Conservation (phyloP, 441 rosid genomes). For the Populus hybrid region DNA sequence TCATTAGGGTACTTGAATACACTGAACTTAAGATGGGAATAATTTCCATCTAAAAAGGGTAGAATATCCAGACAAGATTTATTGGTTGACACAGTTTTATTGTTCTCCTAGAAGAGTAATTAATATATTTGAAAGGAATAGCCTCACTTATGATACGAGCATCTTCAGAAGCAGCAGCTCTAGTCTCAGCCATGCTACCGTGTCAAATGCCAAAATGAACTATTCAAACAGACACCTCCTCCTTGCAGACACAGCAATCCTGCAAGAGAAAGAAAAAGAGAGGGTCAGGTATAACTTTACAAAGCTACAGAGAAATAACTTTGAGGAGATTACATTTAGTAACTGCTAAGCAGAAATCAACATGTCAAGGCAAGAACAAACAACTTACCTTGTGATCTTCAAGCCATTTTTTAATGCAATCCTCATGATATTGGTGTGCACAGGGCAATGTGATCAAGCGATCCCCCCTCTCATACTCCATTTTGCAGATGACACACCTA, state of each 20-base stretch:
- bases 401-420: conserved; percentile 2
- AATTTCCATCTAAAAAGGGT: not conserved
- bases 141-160: not conserved
- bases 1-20: not conserved
- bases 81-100: not conserved
- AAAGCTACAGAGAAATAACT: not conserved
- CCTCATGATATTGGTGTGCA: conserved; percentile 11
- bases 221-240: conserved; percentile 3
- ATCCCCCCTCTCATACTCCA: conserved; percentile 6
- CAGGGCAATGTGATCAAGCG: conserved; percentile 12
- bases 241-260: conserved; percentile 18
- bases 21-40: not conserved
- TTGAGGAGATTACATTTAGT: not conserved
- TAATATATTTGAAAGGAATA: not conserved
- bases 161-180: not conserved
- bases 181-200: not conserved
- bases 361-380: not conserved
- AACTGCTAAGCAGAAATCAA: not conserved
- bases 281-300: not conserved
- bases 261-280: not conserved
- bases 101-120: not conserved
- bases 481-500: conserved; percentile 13
- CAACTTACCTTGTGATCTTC: conserved; percentile 2
- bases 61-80: not conserved
- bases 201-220: not conserved